Conservation (phyloP, 1,284 basidiomycete genomes). For the Ceratorhiza oryzae-sativae region DNA sequence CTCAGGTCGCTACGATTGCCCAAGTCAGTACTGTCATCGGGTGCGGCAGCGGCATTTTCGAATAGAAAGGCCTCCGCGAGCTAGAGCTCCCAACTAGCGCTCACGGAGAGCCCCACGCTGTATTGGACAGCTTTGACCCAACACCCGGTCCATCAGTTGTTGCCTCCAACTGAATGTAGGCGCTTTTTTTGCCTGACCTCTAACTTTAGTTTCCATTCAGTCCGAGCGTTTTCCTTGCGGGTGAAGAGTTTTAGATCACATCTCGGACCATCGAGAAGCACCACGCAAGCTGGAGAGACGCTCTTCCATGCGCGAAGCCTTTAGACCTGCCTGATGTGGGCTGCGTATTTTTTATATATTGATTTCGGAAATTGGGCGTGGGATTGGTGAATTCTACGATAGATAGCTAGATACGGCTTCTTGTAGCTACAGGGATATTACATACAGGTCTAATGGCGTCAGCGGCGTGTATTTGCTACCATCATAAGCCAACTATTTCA, state of each 20-base stretch:
- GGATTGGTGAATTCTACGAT: no score
- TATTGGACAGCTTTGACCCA: neutral
- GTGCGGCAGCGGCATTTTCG: neutral
- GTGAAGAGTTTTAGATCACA: neutral
- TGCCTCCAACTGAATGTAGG: neutral
- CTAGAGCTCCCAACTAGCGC: conserved; percentile 7
- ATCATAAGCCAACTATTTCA: neutral
- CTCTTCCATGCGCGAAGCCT: conserved; percentile 2
- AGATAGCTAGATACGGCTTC: neutral
- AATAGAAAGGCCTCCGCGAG: conserved; percentile 4
- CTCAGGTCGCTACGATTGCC: neutral
- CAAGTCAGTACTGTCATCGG: neutral
- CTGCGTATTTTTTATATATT: neutral
- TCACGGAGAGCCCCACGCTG: neutral
- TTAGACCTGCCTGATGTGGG: neutral
- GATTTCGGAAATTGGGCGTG: neutral
- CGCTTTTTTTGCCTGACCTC: neutral
- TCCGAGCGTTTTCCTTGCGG: neutral
- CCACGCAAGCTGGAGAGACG: neutral
- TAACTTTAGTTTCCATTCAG: neutral
- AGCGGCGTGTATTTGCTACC: neutral
- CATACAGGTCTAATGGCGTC: neutral
- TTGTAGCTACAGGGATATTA: neutral
- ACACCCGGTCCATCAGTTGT: neutral
- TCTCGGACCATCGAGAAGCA: neutral